Percentiles rank a stretch among this genome's conserved stretches.
These are phyloP conservation scores for Ophiobolus disseminans DNA, from an alignment of 2,329 filamentous ascomycete genomes.

Conservation along the genomic window DNA sequence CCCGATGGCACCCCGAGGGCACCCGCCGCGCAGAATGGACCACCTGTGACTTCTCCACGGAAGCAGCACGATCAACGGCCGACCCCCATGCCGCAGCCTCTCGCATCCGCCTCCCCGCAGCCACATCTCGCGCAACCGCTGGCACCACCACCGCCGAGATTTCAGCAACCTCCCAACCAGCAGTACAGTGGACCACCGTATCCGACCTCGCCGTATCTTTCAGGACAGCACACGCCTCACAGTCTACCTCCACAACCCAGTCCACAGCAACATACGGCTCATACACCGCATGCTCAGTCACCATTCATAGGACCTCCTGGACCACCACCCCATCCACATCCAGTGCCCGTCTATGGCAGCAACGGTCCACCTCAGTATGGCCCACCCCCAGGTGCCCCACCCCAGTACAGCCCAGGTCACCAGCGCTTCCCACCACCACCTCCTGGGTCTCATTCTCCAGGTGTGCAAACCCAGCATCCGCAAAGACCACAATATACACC, in stretches of 20 bases:
- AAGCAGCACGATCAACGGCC: conserved; percentile 32
- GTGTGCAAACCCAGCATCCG: conserved; percentile 37
- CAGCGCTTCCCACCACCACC: conserved; percentile 35
- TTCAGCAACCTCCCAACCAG: conserved; percentile 34
- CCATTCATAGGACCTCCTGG: conserved; percentile 46
- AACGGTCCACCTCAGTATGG: conserved; percentile 37
- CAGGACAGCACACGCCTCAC: conserved; percentile 34
- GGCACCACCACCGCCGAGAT: conserved; percentile 21
- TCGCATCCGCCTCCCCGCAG: conserved; percentile 13
- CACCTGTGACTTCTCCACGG: conserved; percentile 34
- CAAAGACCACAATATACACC: conserved; percentile 43
- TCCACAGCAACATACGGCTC: conserved; percentile 22
- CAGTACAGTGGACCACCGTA: conserved; percentile 42
- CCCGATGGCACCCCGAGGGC: conserved; percentile 13
- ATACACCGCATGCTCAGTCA: conserved; percentile 41
- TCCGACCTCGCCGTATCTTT: conserved; percentile 47
- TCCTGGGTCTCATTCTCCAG: conserved; percentile 42
- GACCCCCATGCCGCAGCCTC: conserved; percentile 26
- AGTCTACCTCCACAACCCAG: conserved; percentile 32
- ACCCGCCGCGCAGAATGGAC: conserved; percentile 20
- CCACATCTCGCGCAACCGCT: conserved; percentile 25
- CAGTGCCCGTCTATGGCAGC: conserved; percentile 29
- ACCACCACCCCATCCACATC: conserved; percentile 40
- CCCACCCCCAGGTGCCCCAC: conserved; percentile 30
- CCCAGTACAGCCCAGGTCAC: conserved; percentile 39